A percentile compares a stretch with the other conserved stretches of the same genome.
These are phyloP conservation scores for Lactarius sanguifluus DNA, from an alignment of 768 basidiomycete species.

Conservation along the genomic window DNA sequence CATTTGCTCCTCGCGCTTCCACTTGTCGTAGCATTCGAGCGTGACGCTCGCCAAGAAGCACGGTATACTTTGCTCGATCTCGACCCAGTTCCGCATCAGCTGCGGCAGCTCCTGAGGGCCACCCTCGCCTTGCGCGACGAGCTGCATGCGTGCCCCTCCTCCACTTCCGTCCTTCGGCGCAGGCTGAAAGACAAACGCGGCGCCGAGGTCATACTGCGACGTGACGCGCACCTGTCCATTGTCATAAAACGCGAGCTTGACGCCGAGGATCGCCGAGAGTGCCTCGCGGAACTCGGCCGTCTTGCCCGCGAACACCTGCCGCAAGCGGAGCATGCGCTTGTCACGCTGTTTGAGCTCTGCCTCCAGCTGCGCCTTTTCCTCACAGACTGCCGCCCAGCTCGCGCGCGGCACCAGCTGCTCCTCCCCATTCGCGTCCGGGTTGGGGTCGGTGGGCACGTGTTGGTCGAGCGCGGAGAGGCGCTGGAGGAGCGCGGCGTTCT, in stretches of 20 bases:
- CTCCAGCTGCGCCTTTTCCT: slow-evolving; percentile 69
- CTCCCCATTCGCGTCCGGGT: not conserved
- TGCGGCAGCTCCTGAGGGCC: too few species aligned
- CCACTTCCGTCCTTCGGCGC: too few species aligned
- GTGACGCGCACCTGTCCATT: slow-evolving; percentile 90
- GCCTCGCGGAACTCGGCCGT: too few species aligned
- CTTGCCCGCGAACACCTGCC: too few species aligned
- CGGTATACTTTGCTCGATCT: slow-evolving; percentile 82
- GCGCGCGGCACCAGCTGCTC: slow-evolving; percentile 64
- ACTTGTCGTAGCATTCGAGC: slow-evolving; percentile 81
- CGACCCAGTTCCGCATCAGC: too few species aligned
- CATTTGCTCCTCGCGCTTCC: slow-evolving; percentile 42
- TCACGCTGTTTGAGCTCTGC: slow-evolving; percentile 71
- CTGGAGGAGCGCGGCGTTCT: slow-evolving; percentile 80
- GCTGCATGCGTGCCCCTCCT: too few species aligned
- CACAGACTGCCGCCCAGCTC: slow-evolving; percentile 70
- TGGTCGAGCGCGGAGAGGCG: slow-evolving; percentile 40
- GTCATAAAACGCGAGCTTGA: slow-evolving; percentile 88
- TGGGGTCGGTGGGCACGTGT: too few species aligned
- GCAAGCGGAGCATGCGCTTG: slow-evolving; percentile 73
- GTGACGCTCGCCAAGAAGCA: slow-evolving; percentile 89
- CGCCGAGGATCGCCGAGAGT: slow-evolving; percentile 84
- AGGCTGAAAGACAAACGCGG: slow-evolving; percentile 86
- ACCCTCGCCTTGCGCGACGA: too few species aligned
- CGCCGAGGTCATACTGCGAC: slow-evolving; percentile 83